Evolutionary conservation across 1,139 yeast genomes (phyloP), one percentile per base, ranked within the genome.

Genomic region (Trichomonascaceae sp.): DNA sequence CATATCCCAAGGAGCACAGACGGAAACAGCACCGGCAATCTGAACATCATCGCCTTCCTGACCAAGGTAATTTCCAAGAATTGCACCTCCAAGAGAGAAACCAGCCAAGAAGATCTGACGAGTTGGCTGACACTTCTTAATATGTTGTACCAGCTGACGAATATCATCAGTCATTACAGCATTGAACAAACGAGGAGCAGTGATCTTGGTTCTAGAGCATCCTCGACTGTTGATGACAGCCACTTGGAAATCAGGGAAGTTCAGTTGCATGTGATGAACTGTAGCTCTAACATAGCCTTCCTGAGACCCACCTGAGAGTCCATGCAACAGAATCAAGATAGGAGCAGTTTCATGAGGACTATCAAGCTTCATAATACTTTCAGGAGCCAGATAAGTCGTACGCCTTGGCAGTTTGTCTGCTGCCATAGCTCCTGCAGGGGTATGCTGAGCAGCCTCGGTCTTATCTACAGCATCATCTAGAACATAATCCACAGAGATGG

Each of bases 251-350:
- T 56, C 55, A 17, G 59, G 58, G 22, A 59, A 59, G 9, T 61
- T 60, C 13, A 61, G 56, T 36, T 60, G 55, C 45, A 70, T 57
- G 48, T 59, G 61, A 46, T 62, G 56, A 45, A 70, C 61, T 9
- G 67, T 62, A 56, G 91, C 83, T 57, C 96, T 80, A 55, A 90
- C 85, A 63, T 90, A 83, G 1, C 93, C 82, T 66, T 91, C 97
- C 62, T 89, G 95, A 19, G 96, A 85, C 0, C 97, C 96, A 19
- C 97, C 97, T 4, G 89, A 91, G 44, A 91, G 78, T 0, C 97
- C 98, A 66, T 91, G 97, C 51, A 85, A 71, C 5, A 85, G 75
- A 24, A 90, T 78, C 38, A 87, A 78, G 53, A 90, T 71, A 1
- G 96, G 96, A 53, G 74, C 78, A 4, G 71, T 68, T 30, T 73